A percentile compares a stretch with the other conserved stretches of the same genome.
Conservation (phyloP, 805 yeast genomes). For the Candida stauntonica region DNA sequence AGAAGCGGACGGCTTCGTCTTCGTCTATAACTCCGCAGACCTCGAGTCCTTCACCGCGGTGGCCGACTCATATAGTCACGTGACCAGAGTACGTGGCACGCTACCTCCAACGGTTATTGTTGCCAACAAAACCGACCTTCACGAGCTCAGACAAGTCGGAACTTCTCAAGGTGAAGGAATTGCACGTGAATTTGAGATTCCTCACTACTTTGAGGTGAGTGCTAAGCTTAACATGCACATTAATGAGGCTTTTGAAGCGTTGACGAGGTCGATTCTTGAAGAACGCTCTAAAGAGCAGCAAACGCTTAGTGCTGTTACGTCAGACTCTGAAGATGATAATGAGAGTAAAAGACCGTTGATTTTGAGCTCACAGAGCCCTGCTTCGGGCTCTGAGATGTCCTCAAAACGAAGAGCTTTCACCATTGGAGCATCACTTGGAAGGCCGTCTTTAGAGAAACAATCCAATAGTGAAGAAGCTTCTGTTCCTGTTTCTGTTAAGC, state of each 20-base stretch:
- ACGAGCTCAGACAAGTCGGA: conserved; percentile 12
- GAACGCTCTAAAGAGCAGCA: too few relatives aligned
- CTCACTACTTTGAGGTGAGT: conserved; percentile 17
- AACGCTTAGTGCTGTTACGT: too few relatives aligned
- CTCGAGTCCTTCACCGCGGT: conserved; percentile 14
- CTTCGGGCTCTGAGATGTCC: too few relatives aligned
- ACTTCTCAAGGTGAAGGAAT: conserved; percentile 15
- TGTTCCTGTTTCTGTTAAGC: neutral
- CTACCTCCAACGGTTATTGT: conserved; percentile 21
- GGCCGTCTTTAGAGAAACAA: neutral
- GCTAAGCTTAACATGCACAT: conserved; percentile 18
- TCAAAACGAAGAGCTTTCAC: conserved; percentile 16
- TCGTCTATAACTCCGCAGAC: conserved; percentile 16
- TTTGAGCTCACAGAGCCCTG: too few relatives aligned
- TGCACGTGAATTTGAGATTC: conserved; percentile 15
- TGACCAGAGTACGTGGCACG: conserved; percentile 14
- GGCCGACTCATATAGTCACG: conserved; percentile 16
- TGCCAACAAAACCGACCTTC: conserved; percentile 17
- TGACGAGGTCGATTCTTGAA: conserved; percentile 5
- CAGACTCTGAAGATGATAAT: neutral
- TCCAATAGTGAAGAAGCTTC: neutral
- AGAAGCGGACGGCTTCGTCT: conserved; percentile 23
- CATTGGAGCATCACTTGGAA: conserved; percentile 10
- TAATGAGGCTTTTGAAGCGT: conserved; percentile 14
- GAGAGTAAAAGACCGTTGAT: too few relatives aligned